Evolutionary conservation across 2,329 filamentous ascomycete genomes (phyloP).

Genomic region (Alternaria sp.): DNA sequence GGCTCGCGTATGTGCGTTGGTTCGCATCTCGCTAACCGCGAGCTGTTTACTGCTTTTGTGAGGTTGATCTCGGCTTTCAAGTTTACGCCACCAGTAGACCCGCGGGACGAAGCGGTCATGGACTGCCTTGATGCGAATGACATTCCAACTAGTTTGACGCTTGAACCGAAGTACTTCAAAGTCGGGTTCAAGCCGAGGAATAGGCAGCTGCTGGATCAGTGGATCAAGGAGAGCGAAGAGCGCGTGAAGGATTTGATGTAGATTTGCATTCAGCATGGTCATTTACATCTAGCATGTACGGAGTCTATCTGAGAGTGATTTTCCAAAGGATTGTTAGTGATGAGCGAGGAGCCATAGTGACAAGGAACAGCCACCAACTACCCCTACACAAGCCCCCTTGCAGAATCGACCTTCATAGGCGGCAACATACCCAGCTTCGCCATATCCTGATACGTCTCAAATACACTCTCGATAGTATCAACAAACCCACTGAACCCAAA

Average conservation of each 20-base stretch:
- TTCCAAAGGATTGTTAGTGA: not conserved
- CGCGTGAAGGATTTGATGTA: slow-evolving; percentile 51
- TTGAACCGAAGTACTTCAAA: slow-evolving; percentile 60
- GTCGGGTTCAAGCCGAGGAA: slow-evolving; percentile 55
- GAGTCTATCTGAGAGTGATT: not conserved
- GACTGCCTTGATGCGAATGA: slow-evolving; percentile 55
- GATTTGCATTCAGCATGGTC: not conserved
- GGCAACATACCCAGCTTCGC: slow-evolving; percentile 11
- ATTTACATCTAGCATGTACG: not conserved
- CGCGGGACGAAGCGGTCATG: slow-evolving; percentile 51
- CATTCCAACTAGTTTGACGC: slow-evolving; percentile 55
- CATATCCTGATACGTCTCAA: slow-evolving; percentile 23
- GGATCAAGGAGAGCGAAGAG: slow-evolving; percentile 57
- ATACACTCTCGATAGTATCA: slow-evolving; percentile 15
- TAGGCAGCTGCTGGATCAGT: slow-evolving; percentile 50
- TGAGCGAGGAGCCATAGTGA: not conserved
- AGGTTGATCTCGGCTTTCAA: slow-evolving; percentile 57
- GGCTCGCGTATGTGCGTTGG: slow-evolving; percentile 56
- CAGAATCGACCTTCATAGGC: slow-evolving; percentile 13
- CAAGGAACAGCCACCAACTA: not conserved
- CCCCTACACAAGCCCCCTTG: not conserved
- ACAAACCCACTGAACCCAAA: slow-evolving; percentile 19
- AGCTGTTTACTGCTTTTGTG: slow-evolving; percentile 56
- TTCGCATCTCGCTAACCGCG: slow-evolving; percentile 52
- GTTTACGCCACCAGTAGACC: slow-evolving; percentile 50